phyloP scores from a whole-genome alignment of 805 yeast genomes.

The Candida saitoana region DNA sequence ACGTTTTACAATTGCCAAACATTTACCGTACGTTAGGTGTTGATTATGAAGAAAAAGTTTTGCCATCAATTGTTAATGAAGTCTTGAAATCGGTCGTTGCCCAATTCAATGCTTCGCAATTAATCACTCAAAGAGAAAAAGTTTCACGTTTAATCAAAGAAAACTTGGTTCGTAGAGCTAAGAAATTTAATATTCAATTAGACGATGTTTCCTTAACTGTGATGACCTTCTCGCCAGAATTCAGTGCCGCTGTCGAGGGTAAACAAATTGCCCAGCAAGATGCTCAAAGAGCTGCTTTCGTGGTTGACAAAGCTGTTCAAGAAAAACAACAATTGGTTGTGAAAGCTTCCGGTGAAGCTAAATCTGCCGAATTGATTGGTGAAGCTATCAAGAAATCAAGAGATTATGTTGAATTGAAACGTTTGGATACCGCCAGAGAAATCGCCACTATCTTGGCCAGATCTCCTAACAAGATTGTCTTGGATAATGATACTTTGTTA shows the following conservation, averaged over 20 bases:
- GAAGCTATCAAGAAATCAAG: constrained; percentile 95
- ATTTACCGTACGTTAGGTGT: constrained; percentile 89
- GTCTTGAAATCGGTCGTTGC: constrained; percentile 96
- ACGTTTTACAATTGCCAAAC: constrained; percentile 68
- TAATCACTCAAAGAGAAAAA: constrained; percentile 97
- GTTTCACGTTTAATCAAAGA: constrained; percentile 91
- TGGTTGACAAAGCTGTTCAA: constrained; percentile 95
- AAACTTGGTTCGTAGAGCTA: constrained; percentile 84
- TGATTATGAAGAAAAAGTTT: constrained; percentile 94
- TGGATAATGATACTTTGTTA: constrained; percentile 88
- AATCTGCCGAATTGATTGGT: constrained; percentile 96
- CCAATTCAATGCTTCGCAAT: constrained; percentile 96
- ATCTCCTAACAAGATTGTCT: constrained; percentile 87
- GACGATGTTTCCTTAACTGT: constrained; percentile 96
- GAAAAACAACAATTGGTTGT: constrained; percentile 97
- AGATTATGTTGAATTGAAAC: constrained; percentile 94
- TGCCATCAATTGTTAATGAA: constrained; percentile 97
- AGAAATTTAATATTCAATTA: constrained; percentile 76
- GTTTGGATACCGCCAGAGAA: constrained; percentile 95
- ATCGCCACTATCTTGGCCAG: constrained; percentile 80
- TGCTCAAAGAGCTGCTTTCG: constrained; percentile 96
- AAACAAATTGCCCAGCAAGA: constrained; percentile 99
- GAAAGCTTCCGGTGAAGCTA: constrained; percentile 97
- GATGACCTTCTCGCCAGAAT: constrained; percentile 98
- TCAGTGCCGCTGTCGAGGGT: constrained; percentile 95